Conservation (phyloP, 139 green algal species). For the Coccomyxa sp. region DNA sequence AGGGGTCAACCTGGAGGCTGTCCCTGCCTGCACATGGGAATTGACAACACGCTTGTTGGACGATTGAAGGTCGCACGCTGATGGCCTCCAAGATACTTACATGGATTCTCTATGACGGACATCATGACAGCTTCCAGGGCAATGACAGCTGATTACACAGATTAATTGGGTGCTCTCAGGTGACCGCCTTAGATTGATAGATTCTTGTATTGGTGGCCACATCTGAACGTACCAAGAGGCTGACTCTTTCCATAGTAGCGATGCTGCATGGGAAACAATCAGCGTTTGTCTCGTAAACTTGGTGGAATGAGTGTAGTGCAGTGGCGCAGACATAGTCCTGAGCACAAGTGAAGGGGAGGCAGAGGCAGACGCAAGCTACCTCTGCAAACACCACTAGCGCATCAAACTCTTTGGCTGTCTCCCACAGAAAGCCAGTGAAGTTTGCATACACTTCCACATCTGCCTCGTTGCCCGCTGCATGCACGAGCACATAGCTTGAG, state of each 20-base stretch:
- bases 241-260: constrained; percentile 81
- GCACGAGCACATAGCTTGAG: background rate
- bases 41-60: background rate
- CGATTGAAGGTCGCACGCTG: background rate
- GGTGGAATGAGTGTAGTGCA: background rate
- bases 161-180: no score
- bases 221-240: constrained; percentile 39
- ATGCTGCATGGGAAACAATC: constrained; percentile 48
- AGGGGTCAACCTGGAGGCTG: constrained; percentile 29
- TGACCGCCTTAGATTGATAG: no score
- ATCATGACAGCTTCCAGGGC: background rate
- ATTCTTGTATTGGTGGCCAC: no score
- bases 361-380: background rate
- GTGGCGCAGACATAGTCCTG: background rate
- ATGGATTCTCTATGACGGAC: no score
- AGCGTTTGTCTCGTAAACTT: background rate
- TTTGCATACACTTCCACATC: constrained; percentile 39
- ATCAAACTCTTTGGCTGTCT: constrained; percentile 13
- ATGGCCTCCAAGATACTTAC: background rate
- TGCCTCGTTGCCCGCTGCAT: constrained; percentile 48
- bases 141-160: background rate
- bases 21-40: constrained; percentile 32
- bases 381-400: constrained; percentile 21
- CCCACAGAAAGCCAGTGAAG: constrained; percentile 41
- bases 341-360: background rate